A percentile compares a stretch with the other conserved stretches of the same genome.
These are phyloP conservation scores for Carex parvula DNA, from an alignment of 176 grass and related monocot species.

Conservation along the genomic window DNA sequence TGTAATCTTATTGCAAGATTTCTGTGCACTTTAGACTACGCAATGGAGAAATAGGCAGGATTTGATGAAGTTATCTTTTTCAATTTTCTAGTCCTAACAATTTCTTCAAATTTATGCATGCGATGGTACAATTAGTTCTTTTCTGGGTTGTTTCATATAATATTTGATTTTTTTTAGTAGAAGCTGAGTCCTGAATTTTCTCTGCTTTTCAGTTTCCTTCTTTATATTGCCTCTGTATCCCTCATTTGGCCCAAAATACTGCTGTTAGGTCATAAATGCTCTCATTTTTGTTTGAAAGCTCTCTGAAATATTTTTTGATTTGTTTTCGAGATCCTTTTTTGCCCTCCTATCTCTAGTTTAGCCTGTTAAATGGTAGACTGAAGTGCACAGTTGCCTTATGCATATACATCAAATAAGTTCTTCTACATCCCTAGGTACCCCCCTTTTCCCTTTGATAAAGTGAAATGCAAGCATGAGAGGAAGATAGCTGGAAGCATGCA, in stretches of 20 bases:
- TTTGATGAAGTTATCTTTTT: neutral
- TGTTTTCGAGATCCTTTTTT: neutral
- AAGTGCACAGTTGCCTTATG: neutral
- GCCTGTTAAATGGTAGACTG: neutral
- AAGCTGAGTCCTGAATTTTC: neutral
- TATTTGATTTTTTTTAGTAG: neutral
- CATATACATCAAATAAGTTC: neutral
- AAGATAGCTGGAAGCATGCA: neutral
- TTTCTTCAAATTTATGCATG: neutral
- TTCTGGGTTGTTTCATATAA: neutral
- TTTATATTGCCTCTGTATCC: neutral
- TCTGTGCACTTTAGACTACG: constrained; percentile 2
- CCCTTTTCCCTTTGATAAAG: neutral
- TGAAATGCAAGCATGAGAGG: neutral
- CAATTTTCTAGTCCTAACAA: neutral
- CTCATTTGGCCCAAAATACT: neutral
- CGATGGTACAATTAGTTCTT: neutral
- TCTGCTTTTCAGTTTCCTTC: neutral
- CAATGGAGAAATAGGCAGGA: neutral
- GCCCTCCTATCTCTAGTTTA: neutral
- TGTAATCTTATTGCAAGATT: neutral
- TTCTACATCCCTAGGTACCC: neutral
- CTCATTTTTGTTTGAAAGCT: neutral
- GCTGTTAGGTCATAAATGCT: neutral
- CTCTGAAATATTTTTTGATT: neutral